phyloP scores from a whole-genome alignment of 306 rosid genomes.

The Adenanthera pavonina region DNA sequence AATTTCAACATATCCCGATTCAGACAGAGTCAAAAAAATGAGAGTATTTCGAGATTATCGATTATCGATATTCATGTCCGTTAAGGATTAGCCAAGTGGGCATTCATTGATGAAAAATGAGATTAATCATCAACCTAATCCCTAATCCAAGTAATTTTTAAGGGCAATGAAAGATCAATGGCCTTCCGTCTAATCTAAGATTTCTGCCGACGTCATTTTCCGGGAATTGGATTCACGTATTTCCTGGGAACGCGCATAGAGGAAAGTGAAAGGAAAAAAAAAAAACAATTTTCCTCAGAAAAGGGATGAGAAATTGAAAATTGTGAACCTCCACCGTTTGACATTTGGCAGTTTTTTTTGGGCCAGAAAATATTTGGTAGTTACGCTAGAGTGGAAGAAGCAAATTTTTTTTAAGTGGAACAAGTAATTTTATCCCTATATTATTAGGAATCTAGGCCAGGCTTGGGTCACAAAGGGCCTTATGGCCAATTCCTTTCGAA shows the following conservation, averaged over 20 bases:
- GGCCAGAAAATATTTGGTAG: no score
- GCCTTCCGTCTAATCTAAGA: background rate
- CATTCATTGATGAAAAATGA: background rate
- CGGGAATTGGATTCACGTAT: background rate
- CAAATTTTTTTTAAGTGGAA: no score
- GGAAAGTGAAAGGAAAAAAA: background rate
- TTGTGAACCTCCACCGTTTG: background rate
- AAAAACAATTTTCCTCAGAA: background rate
- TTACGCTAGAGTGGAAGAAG: no score
- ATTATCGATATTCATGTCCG: background rate
- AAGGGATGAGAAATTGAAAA: background rate
- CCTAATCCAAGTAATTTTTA: background rate
- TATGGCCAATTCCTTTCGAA: background rate
- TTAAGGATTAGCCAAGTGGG: background rate
- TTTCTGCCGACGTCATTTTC: background rate
- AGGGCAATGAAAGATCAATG: background rate
- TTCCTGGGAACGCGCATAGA: background rate
- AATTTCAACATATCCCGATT: constrained; percentile 50
- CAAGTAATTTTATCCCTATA: background rate
- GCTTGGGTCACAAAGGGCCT: background rate
- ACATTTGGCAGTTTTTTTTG: background rate
- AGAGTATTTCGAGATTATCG: constrained; percentile 1
- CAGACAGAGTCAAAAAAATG: background rate
- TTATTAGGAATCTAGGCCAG: background rate
- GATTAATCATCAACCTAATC: constrained; percentile 11